Evolutionary conservation across 2,329 filamentous ascomycete genomes (phyloP).

Genomic region (Trichothecium sympodiale): DNA sequence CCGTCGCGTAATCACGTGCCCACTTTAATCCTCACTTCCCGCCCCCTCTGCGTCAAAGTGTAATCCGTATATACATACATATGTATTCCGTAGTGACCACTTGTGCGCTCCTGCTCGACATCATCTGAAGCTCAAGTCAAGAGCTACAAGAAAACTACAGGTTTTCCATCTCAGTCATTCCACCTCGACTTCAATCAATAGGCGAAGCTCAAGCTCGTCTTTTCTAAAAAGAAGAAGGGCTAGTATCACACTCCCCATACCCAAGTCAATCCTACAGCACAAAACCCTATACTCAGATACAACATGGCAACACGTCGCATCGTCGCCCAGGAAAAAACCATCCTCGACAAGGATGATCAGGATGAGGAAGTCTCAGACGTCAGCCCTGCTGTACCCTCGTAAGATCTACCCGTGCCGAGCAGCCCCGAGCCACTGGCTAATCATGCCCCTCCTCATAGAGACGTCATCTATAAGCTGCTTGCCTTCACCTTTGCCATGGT

Average conservation of each 20-base stretch:
- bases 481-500: slow-evolving; percentile 90
- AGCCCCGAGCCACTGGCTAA: slow-evolving; percentile 4
- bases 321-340: slow-evolving; percentile 52
- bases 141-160: too few relatives aligned
- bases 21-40: slow-evolving; percentile 3
- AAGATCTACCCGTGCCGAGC: slow-evolving; percentile 18
- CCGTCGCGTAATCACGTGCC: slow-evolving; percentile 14
- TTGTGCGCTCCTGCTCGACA: too few relatives aligned
- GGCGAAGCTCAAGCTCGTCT: too few relatives aligned
- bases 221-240: too few relatives aligned
- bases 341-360: slow-evolving; percentile 48
- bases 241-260: too few relatives aligned
- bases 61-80: neutral
- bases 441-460: slow-evolving; percentile 29
- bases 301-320: slow-evolving; percentile 61
- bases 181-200: too few relatives aligned
- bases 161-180: too few relatives aligned
- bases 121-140: too few relatives aligned
- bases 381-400: slow-evolving; percentile 75
- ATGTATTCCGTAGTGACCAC: too few relatives aligned
- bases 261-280: neutral
- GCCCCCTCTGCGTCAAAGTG: neutral
- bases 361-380: slow-evolving; percentile 55
- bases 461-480: slow-evolving; percentile 83
- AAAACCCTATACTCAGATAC: neutral